Percentiles rank a stretch among this genome's conserved stretches.
Evolutionary conservation across 768 basidiomycete species (phyloP).

Genomic region (Steccherinum ochraceum): DNA sequence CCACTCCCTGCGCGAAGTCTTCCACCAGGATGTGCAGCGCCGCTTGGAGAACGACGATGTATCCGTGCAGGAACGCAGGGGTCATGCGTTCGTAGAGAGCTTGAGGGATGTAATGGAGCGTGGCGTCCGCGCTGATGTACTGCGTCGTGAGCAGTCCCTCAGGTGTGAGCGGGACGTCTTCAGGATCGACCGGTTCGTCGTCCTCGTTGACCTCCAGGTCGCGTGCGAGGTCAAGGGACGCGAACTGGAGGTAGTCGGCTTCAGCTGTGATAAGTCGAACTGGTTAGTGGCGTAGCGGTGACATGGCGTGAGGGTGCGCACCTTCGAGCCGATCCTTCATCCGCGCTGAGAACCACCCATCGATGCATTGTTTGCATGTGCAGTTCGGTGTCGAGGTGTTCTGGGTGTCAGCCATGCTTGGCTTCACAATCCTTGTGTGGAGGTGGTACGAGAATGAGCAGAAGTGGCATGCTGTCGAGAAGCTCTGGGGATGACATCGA

Average conservation of each 20-base stretch:
- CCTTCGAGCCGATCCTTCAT: constrained; percentile 20
- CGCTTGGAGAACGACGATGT: constrained; percentile 18
- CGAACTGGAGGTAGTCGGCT: constrained; percentile 8
- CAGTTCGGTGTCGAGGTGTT: constrained; percentile 6
- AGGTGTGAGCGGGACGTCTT: no score
- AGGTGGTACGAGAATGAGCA: no score
- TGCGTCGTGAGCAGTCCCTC: constrained; percentile 1
- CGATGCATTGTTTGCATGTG: constrained; percentile 16
- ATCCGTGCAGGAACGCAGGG: constrained; percentile 23
- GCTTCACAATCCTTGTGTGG: no score
- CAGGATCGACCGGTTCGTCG: no score
- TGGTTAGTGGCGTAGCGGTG: constrained; percentile 6
- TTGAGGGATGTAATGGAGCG: constrained; percentile 10
- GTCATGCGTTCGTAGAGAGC: constrained; percentile 10
- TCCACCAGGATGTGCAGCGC: constrained; percentile 14
- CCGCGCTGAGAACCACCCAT: constrained; percentile 20
- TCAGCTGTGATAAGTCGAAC: constrained; percentile 7
- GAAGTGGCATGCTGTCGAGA: no score
- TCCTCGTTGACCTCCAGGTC: constrained; percentile 2
- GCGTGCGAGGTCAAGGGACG: constrained; percentile 2
- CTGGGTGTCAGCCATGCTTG: neutral
- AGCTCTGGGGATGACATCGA: no score
- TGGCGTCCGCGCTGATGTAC: constrained; percentile 2
- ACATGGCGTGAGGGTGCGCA: constrained; percentile 5
- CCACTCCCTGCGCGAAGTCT: neutral